These are phyloP conservation scores for Darksidea phi DNA, from an alignment of 495 filamentous ascomycete genomes.

Conservation along the genomic window DNA sequence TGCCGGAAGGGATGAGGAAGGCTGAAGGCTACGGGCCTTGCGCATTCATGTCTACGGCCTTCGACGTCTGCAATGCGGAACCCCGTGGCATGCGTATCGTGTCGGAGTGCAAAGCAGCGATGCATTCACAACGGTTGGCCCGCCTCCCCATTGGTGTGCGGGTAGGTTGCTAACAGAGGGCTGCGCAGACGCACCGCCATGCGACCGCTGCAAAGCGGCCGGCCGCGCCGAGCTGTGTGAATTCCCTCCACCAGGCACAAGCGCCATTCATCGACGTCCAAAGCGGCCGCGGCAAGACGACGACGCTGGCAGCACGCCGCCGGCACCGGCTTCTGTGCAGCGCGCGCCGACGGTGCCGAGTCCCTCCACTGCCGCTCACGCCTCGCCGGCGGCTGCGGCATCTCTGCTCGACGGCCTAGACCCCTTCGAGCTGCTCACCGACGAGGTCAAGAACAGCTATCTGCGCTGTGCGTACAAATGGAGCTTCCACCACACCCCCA, in stretches of 20 bases:
- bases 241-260: conserved; percentile 38
- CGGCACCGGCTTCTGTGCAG: conserved; percentile 19
- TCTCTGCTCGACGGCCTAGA: conserved; percentile 30
- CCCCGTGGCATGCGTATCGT: conserved; percentile 37
- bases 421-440: conserved; percentile 37
- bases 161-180: not conserved
- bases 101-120: conserved; percentile 37
- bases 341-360: conserved; percentile 2
- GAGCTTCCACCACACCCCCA: conserved; percentile 40
- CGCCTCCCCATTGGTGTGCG: not conserved
- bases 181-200: conserved; percentile 28
- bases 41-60: too few species aligned
- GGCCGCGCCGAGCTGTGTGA: conserved; percentile 27
- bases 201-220: conserved; percentile 35
- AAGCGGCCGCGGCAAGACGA: conserved; percentile 34
- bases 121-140: conserved; percentile 33
- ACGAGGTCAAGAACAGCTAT: conserved; percentile 41
- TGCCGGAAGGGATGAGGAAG: too few species aligned
- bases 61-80: conserved; percentile 30
- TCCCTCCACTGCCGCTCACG: too few species aligned
- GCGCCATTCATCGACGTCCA: conserved; percentile 32
- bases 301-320: not conserved
- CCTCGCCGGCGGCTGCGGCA: not conserved
- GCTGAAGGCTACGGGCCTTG: too few species aligned
- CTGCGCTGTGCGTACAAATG: conserved; percentile 39